Base-by-base conservation (phyloP, 2,329 filamentous ascomycete genomes). In the Aspergillus arachidicola region DNA sequence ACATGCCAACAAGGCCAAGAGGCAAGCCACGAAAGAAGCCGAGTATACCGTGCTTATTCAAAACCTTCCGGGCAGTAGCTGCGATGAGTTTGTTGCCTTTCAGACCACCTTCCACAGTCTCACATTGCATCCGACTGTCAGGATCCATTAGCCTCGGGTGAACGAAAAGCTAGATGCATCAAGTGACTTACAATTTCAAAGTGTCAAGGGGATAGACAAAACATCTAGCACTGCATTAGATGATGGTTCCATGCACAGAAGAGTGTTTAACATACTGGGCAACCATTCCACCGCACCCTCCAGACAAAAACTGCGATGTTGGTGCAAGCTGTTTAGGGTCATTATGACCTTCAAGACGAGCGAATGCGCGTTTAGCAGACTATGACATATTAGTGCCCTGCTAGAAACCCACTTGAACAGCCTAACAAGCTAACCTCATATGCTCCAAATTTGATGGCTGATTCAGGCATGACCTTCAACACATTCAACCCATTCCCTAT, bases 381-480 rank as follows among this genome's bases (percentile, higher is more conserved):
- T 89, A 58, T 48, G 58, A 26, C 26, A 45, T 6, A 59, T 76
- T 56, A 75, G 68, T 57, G 30, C 41, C 23, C 28, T 30, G 32
- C 43, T 26, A 57, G 12, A 53, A 43, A 30, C 16, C 32, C 57
- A 46, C 14, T 48, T 38, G n/a, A 32, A 21, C 48, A 32, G 48
- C 23, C 11, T 48, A 28, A 48, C 7, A 32, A 65, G 64, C 79
- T 71, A 76, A 86, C 87, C 81, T 99, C 95, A 75, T 97, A 99
- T 23, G 94, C 94, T 64, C 95, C 95, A 76, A 99, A 99, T 79
- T 97, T 96, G 75, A 99, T 97, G 30, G 95, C 94, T 32, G 94
- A 97, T 81, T 99, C 95, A 0, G 95, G 95, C 93, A 98, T 97
- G 64, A 99, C 95, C 79, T 99, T 99, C 73, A 97, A 79, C 3